Percentiles rank a stretch among this genome's conserved stretches.
These are phyloP conservation scores for Cardamine chenopodiifolia DNA, from an alignment of 345 rosid species.

Conservation along the genomic window DNA sequence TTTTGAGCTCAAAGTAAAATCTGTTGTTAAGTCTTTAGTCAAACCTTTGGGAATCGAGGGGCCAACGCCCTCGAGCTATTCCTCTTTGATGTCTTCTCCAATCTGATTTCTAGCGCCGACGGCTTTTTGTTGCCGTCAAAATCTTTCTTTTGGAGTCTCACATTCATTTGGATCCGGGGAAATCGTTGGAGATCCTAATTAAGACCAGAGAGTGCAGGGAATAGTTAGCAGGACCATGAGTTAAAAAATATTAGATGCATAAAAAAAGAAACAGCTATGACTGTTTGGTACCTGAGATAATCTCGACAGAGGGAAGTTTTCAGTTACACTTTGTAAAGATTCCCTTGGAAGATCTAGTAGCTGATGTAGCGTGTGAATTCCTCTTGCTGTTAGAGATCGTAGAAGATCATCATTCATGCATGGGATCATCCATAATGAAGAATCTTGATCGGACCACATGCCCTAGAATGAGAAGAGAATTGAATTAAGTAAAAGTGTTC, in stretches of 20 bases:
- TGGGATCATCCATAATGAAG: constrained; percentile 83
- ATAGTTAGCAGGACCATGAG: constrained; percentile 9
- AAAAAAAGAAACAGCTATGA: constrained; percentile 1
- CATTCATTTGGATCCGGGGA: constrained; percentile 64
- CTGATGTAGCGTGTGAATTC: constrained; percentile 68
- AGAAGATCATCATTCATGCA: constrained; percentile 78
- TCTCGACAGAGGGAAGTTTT: constrained; percentile 56
- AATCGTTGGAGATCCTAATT: constrained; percentile 80
- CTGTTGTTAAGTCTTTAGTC: not conserved
- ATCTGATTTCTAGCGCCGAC: constrained; percentile 56
- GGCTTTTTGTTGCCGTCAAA: constrained; percentile 43
- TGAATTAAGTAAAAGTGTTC: constrained; percentile 10
- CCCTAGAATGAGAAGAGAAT: constrained; percentile 53
- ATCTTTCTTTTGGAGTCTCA: constrained; percentile 65
- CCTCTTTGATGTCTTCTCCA: constrained; percentile 68
- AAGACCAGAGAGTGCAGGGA: constrained; percentile 10
- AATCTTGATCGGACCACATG: constrained; percentile 80
- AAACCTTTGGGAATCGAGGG: constrained; percentile 93
- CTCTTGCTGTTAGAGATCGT: constrained; percentile 50
- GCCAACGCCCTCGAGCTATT: constrained; percentile 75
- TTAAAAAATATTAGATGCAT: not conserved
- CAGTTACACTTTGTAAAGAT: constrained; percentile 58
- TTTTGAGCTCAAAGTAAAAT: constrained; percentile 15
- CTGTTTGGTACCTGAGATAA: constrained; percentile 62
- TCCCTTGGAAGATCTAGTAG: constrained; percentile 67